phyloP scores from a whole-genome alignment of 257 asterid genomes.

The Plantago elongata region DNA sequence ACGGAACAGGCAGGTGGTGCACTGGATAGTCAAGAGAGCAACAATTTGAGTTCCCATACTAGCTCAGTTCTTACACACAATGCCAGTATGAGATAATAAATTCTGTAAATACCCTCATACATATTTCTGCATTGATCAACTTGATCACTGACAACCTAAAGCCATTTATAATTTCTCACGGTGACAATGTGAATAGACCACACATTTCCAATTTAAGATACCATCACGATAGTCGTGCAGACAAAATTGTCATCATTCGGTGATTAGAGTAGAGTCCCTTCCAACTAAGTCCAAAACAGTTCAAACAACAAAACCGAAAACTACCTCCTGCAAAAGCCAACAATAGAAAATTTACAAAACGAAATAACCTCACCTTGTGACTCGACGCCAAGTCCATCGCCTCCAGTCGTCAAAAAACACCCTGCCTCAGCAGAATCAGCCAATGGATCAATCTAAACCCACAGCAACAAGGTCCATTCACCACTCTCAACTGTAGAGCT shows the following conservation, averaged over 20 bases:
- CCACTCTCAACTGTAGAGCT: constrained; percentile 20
- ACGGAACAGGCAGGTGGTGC: too few relatives aligned
- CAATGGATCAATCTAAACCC: constrained; percentile 19
- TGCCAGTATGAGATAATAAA: too few relatives aligned
- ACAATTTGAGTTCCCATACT: too few relatives aligned
- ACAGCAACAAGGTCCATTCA: constrained; percentile 29
- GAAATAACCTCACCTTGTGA: constrained; percentile 59
- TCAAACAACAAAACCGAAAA: background rate
- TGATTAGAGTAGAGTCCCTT: background rate
- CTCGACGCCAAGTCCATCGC: constrained; percentile 77
- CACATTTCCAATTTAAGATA: background rate
- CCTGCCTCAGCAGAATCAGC: constrained; percentile 30
- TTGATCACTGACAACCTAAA: too few relatives aligned
- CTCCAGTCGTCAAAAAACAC: constrained; percentile 21
- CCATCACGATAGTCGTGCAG: background rate
- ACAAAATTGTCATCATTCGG: background rate
- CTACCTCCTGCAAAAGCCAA: constrained; percentile 4
- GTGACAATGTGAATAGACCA: background rate
- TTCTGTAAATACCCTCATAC: too few relatives aligned
- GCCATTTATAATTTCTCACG: background rate
- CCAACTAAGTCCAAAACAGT: constrained; percentile 3
- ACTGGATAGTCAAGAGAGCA: too few relatives aligned
- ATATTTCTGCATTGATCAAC: too few relatives aligned
- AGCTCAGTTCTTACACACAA: too few relatives aligned
- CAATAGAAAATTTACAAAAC: constrained; percentile 4